phyloP scores from a whole-genome alignment of 1,139 yeast species.

The Saccharomyces hybrid region DNA sequence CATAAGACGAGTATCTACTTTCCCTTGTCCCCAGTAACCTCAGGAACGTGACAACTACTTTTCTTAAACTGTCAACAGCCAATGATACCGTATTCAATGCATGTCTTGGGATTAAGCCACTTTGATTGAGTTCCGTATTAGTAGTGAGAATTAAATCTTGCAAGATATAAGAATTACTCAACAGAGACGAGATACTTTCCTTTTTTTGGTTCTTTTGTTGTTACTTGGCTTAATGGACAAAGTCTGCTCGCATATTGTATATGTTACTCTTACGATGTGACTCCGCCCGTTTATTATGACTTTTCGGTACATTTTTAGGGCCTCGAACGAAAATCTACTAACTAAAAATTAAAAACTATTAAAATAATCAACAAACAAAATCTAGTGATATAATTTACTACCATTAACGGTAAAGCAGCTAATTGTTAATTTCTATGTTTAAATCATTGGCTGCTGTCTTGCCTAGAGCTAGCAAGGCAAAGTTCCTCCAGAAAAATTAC shows the following conservation, averaged over 20 bases:
- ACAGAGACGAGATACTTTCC: neutral
- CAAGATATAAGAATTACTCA: neutral
- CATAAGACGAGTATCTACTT: neutral
- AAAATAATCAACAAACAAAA: neutral
- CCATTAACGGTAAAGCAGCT: neutral
- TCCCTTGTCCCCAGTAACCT: neutral
- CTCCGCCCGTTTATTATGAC: neutral
- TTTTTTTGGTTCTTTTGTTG: neutral
- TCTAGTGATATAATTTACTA: neutral
- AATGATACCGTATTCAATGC: neutral
- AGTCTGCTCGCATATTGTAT: neutral
- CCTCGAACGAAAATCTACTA: neutral
- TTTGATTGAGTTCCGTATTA: too few relatives aligned
- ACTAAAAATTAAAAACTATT: too few relatives aligned
- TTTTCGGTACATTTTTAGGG: neutral
- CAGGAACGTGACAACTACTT: neutral
- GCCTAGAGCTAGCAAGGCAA: neutral
- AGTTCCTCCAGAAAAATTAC: slow-evolving; percentile 21
- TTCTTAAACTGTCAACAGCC: neutral
- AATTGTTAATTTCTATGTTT: neutral
- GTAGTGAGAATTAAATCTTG: too few relatives aligned
- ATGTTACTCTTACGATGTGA: neutral
- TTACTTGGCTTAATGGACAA: neutral
- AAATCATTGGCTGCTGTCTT: neutral
- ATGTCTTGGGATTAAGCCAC: neutral